These are phyloP conservation scores for Daedalea quercina DNA, from an alignment of 768 basidiomycete genomes.

Conservation along the genomic window DNA sequence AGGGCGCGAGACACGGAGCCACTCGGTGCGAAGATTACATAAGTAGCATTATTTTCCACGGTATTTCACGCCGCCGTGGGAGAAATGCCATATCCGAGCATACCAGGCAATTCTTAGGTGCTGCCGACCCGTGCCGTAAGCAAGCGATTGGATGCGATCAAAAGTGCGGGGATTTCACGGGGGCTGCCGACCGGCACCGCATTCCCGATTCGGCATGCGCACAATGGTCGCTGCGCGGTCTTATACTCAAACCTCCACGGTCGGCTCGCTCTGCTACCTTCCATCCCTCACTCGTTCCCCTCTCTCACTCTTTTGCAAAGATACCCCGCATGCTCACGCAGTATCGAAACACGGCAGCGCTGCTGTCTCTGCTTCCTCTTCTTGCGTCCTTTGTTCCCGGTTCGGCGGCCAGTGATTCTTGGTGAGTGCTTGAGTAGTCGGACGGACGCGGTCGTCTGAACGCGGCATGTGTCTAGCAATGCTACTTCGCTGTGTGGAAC, in stretches of 20 bases:
- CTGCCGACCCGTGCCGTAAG: neutral
- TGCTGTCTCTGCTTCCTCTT: neutral
- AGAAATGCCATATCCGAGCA: no score
- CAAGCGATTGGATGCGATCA: neutral
- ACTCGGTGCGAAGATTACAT: no score
- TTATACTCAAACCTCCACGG: neutral
- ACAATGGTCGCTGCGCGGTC: neutral
- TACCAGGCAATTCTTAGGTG: neutral
- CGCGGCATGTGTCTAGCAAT: slow-evolving; percentile 24
- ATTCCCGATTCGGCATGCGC: neutral
- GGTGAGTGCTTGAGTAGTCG: slow-evolving; percentile 8
- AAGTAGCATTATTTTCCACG: no score
- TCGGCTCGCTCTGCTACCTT: neutral
- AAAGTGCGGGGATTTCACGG: neutral
- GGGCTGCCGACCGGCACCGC: neutral
- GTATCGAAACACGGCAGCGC: neutral
- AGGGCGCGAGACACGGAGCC: no score
- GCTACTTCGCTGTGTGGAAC: slow-evolving; percentile 29
- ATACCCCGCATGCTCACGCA: neutral
- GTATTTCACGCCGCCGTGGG: no score
- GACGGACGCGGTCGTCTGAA: neutral
- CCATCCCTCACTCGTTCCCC: neutral
- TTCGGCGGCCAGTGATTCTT: slow-evolving; percentile 16
- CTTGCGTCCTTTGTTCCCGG: neutral
- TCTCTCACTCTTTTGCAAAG: neutral